A percentile compares a stretch with the other conserved stretches of the same genome.
phyloP scores from a whole-genome alignment of 371 early-diverging fungal genomes.

The Saksenaea vasiformis region DNA sequence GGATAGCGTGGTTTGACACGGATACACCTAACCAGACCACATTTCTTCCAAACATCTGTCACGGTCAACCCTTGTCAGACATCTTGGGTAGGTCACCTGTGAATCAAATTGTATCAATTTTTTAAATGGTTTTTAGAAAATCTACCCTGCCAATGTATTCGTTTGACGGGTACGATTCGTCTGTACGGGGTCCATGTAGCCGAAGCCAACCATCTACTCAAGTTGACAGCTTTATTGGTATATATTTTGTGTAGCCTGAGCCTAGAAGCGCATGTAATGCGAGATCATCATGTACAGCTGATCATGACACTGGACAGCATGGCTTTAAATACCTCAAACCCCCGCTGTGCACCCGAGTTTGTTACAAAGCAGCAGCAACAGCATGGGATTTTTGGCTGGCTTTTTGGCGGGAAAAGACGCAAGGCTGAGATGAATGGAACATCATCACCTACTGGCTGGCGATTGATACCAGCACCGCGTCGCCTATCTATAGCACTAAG shows the following conservation, averaged over 20 bases:
- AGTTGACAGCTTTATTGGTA: conserved; percentile 28
- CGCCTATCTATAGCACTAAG: neutral
- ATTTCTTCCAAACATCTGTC: conserved; percentile 22
- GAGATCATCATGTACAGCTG: conserved; percentile 40
- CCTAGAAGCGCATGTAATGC: conserved; percentile 50
- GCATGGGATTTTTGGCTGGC: conserved; percentile 8
- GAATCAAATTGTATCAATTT: neutral
- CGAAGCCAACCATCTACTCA: conserved; percentile 1
- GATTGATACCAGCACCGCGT: neutral
- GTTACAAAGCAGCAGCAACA: conserved; percentile 24
- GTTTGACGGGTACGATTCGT: conserved; percentile 18
- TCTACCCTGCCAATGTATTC: conserved; percentile 4
- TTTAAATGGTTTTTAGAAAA: conserved; percentile 1
- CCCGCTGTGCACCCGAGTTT: neutral
- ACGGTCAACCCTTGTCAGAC: conserved; percentile 19
- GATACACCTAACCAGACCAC: conserved; percentile 23
- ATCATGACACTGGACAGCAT: neutral
- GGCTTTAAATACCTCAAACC: neutral
- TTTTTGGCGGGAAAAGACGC: neutral
- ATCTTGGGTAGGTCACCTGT: conserved; percentile 11
- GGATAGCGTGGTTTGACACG: neutral
- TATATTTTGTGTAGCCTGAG: conserved; percentile 55
- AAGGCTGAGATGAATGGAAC: conserved; percentile 1
- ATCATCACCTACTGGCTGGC: neutral
- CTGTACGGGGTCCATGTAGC: conserved; percentile 14